Conservation (phyloP, 202 grass and related monocot genomes). For the Setaria viridis region DNA sequence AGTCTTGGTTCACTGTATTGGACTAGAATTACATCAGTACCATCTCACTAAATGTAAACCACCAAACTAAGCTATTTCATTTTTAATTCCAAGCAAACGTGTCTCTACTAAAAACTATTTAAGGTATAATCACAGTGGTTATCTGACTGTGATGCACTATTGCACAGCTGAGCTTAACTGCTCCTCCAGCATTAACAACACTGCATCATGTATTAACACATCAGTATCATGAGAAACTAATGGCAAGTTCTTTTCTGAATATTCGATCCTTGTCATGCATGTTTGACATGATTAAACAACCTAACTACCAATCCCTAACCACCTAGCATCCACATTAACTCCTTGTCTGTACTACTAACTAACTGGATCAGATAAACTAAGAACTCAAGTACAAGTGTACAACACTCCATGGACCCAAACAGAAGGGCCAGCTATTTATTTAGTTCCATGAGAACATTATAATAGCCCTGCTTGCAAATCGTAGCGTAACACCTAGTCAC, state of each 20-base stretch:
- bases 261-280: conserved; percentile 42
- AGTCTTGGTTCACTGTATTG: conserved; percentile 51
- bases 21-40: conserved; percentile 18
- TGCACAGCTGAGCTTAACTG: not conserved
- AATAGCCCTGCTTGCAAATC: conserved; percentile 6
- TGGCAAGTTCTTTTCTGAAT: conserved; percentile 41
- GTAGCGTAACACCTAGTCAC: conserved; percentile 6
- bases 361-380: conserved; percentile 56
- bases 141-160: conserved; percentile 29
- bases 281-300: conserved; percentile 60
- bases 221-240: conserved; percentile 38
- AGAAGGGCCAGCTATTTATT: conserved; percentile 7
- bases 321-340: conserved; percentile 51
- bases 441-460: conserved; percentile 29
- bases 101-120: conserved; percentile 19
- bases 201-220: conserved; percentile 11
- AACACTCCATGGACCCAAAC: conserved; percentile 41
- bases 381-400: conserved; percentile 42
- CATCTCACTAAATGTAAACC: conserved; percentile 39
- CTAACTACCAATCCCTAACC: conserved; percentile 54
- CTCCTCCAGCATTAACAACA: conserved; percentile 34
- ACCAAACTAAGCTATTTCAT: conserved; percentile 17
- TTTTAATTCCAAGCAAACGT: conserved; percentile 42
- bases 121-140: conserved; percentile 40
- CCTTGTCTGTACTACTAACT: conserved; percentile 47